Conservation (phyloP, 345 rosid genomes). For the Syzygium jambos region DNA sequence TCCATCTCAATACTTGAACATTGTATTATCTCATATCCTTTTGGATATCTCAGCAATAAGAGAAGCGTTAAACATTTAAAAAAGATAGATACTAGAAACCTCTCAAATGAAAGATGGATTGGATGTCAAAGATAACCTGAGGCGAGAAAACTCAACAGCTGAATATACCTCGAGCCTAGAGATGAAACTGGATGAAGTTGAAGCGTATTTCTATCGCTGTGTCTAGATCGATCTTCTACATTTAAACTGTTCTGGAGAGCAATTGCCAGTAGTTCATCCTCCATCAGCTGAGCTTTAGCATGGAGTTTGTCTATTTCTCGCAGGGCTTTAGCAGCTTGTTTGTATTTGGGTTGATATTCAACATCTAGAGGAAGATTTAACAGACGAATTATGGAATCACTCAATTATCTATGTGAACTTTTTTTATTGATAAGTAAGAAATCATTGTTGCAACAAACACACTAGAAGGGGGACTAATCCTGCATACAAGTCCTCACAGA, state of each 20-base stretch:
- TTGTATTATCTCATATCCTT: not conserved
- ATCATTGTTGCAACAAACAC: not conserved
- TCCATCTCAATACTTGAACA: not conserved
- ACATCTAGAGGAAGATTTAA: not conserved
- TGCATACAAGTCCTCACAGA: not conserved
- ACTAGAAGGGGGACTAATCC: not conserved
- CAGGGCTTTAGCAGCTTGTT: not conserved
- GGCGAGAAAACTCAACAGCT: not conserved
- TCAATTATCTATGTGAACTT: not conserved
- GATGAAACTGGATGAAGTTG: conserved; percentile 18
- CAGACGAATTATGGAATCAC: not conserved
- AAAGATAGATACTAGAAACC: not conserved
- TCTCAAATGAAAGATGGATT: not conserved
- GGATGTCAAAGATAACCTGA: not conserved
- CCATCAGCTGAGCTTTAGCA: conserved; percentile 11
- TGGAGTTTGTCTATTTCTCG: not conserved
- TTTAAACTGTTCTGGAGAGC: conserved; percentile 72
- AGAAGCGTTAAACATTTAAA: not conserved
- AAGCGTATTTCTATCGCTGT: not conserved
- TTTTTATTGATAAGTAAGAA: not conserved
- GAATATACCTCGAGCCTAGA: conserved; percentile 46
- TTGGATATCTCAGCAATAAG: not conserved
- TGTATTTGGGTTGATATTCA: not conserved
- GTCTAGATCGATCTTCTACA: conserved; percentile 38
- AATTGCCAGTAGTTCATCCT: conserved; percentile 75